Conservation (phyloP, 306 rosid genomes). For the Castanospermum australe region DNA sequence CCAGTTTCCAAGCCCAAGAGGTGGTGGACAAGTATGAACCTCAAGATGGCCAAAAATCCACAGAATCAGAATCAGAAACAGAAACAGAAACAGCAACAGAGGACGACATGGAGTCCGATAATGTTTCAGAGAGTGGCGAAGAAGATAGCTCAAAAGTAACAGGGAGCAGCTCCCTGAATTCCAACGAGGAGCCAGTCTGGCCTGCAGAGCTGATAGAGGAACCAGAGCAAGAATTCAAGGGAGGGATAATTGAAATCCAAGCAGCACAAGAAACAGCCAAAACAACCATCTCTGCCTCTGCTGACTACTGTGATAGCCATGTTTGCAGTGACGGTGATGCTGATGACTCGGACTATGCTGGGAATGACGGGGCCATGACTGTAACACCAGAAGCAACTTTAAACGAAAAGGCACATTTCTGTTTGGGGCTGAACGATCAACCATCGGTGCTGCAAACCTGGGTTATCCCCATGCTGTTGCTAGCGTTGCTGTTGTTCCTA, state of each 20-base stretch:
- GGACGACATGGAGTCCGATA: slow-evolving; percentile 4
- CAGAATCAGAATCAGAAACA: neutral
- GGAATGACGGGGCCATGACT: neutral
- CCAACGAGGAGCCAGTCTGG: slow-evolving; percentile 29
- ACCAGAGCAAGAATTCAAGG: slow-evolving; percentile 7
- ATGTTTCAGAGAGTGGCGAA: slow-evolving; percentile 4
- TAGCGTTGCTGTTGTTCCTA: slow-evolving; percentile 29
- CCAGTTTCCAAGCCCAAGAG: slow-evolving; percentile 1
- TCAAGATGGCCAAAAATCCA: slow-evolving; percentile 9
- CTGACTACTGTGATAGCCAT: neutral
- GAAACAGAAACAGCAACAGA: neutral
- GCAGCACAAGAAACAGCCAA: neutral
- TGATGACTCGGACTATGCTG: neutral
- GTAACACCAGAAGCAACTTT: neutral
- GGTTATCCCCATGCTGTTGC: slow-evolving; percentile 29
- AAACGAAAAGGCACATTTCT: neutral
- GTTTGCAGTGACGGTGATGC: neutral
- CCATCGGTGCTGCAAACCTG: slow-evolving; percentile 16
- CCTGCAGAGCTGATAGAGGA: slow-evolving; percentile 30
- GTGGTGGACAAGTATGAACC: slow-evolving; percentile 29
- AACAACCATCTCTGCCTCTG: neutral
- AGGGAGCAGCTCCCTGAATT: slow-evolving; percentile 28
- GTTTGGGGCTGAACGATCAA: neutral
- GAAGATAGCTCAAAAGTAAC: slow-evolving; percentile 31
- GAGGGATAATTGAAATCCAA: neutral